These are phyloP conservation scores for Stachybotrys chlorohalonatus DNA, from an alignment of 2,329 filamentous ascomycete species.

Conservation along the genomic window DNA sequence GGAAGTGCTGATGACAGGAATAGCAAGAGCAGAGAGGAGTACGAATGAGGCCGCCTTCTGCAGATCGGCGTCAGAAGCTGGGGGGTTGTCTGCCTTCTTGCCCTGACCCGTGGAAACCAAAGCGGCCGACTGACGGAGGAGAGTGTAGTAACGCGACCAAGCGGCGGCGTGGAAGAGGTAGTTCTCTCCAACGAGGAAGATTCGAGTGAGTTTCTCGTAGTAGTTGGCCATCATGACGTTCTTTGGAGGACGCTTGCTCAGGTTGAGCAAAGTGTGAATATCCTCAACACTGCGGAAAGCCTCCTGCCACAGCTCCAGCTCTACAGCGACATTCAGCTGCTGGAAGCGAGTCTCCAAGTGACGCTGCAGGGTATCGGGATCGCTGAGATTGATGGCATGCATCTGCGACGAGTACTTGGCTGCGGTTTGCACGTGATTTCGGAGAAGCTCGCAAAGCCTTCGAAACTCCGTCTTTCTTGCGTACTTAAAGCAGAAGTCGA, in stretches of 20 bases:
- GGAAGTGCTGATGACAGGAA: conserved; percentile 97
- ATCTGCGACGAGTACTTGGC: conserved; percentile 99
- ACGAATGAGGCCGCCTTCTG: conserved; percentile 95
- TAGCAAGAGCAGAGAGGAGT: conserved; percentile 87
- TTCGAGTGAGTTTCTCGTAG: conserved; percentile 97
- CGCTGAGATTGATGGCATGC: conserved; percentile 98
- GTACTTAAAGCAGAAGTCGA: conserved; percentile 98
- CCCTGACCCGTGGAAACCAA: conserved; percentile 77
- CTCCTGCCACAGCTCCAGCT: conserved; percentile 98
- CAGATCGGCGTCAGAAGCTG: conserved; percentile 79
- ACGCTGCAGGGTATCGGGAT: conserved; percentile 92
- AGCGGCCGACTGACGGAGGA: conserved; percentile 82
- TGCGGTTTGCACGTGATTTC: conserved; percentile 97
- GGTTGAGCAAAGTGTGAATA: conserved; percentile 91
- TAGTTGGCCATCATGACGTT: conserved; percentile 99
- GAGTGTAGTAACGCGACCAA: conserved; percentile 95
- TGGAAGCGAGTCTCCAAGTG: conserved; percentile 97
- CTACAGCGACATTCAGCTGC: conserved; percentile 95
- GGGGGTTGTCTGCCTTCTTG: conserved; percentile 90
- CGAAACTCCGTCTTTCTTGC: conserved; percentile 98
- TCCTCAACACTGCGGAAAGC: conserved; percentile 99
- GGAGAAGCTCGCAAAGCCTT: conserved; percentile 91
- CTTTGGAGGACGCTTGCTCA: conserved; percentile 97
- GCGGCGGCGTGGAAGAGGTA: conserved; percentile 98
- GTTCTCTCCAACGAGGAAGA: conserved; percentile 98